Conservation (phyloP, 305 asterid genomes). For the Plantago coronopus region DNA sequence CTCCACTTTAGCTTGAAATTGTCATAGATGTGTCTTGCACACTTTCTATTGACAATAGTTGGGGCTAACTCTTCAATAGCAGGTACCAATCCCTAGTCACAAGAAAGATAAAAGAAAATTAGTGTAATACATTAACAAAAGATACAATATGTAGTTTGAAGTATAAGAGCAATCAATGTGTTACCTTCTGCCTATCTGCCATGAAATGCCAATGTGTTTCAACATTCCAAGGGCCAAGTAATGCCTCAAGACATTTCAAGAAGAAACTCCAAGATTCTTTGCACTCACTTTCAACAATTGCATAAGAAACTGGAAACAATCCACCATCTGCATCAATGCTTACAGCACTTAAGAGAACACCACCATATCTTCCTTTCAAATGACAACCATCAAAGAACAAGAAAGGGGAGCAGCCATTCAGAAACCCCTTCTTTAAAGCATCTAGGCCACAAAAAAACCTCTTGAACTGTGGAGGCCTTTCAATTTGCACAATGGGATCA, state of each 20-base stretch:
- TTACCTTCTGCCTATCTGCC: too few relatives aligned
- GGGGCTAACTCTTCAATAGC: neutral
- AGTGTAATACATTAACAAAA: too few relatives aligned
- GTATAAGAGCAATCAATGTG: too few relatives aligned
- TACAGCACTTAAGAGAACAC: neutral
- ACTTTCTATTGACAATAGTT: neutral
- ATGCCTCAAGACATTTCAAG: neutral
- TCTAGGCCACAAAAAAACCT: neutral
- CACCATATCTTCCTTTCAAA: neutral
- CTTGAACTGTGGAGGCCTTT: neutral
- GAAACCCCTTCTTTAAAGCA: neutral
- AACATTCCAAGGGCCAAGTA: neutral
- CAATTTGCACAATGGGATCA: too few relatives aligned
- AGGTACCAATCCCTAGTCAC: constrained; percentile 6
- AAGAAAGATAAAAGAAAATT: neutral
- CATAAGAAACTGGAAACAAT: neutral
- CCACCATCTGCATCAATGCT: neutral
- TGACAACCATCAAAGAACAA: neutral
- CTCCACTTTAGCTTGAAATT: neutral
- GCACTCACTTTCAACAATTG: neutral
- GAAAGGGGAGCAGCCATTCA: neutral
- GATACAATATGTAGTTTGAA: too few relatives aligned
- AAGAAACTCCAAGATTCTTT: neutral
- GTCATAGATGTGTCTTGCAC: neutral
- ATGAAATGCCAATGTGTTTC: neutral